Percentiles rank a stretch among this genome's conserved stretches.
phyloP scores from a whole-genome alignment of 768 basidiomycete genomes.

The Tylopilus plumbeoviolaceoides region DNA sequence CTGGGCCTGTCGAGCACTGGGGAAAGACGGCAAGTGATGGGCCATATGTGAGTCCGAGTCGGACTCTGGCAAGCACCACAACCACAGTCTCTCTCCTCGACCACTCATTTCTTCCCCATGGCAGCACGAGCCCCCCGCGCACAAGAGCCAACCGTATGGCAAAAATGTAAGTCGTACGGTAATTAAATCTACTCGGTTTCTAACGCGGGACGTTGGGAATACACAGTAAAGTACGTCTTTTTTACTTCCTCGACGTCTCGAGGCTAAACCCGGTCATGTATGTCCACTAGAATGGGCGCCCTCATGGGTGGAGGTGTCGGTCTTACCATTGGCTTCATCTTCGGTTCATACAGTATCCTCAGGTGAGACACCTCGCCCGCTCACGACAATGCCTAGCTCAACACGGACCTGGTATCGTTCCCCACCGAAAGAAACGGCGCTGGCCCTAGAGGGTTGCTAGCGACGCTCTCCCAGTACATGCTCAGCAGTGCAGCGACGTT shows the following conservation, averaged over 20 bases:
- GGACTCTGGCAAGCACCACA: not conserved
- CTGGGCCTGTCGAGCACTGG: conserved; percentile 78
- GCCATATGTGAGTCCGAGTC: conserved; percentile 14
- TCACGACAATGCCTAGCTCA: conserved; percentile 3
- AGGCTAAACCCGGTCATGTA: conserved; percentile 4
- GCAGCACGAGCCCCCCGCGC: conserved; percentile 33
- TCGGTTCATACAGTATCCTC: conserved; percentile 89
- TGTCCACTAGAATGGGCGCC: conserved; percentile 75
- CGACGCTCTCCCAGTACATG: conserved; percentile 98
- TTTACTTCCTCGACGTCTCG: not conserved
- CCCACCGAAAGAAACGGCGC: conserved; percentile 69
- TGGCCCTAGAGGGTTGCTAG: conserved; percentile 84
- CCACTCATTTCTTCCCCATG: conserved; percentile 12
- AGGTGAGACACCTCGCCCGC: conserved; percentile 47
- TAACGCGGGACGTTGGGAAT: conserved; percentile 7
- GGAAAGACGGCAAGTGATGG: conserved; percentile 48
- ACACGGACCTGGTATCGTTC: not conserved
- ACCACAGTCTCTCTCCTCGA: not conserved
- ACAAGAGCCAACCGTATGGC: conserved; percentile 65
- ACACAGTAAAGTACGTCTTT: conserved; percentile 55
- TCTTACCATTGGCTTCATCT: conserved; percentile 95
- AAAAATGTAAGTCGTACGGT: conserved; percentile 54
- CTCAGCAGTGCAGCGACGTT: conserved; percentile 96
- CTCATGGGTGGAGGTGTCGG: conserved; percentile 93
- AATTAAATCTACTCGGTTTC: not conserved